Evolutionary conservation across 225 moss, liverwort and hornwort species (phyloP).

Genomic region (Rhytidiadelphus loreus): DNA sequence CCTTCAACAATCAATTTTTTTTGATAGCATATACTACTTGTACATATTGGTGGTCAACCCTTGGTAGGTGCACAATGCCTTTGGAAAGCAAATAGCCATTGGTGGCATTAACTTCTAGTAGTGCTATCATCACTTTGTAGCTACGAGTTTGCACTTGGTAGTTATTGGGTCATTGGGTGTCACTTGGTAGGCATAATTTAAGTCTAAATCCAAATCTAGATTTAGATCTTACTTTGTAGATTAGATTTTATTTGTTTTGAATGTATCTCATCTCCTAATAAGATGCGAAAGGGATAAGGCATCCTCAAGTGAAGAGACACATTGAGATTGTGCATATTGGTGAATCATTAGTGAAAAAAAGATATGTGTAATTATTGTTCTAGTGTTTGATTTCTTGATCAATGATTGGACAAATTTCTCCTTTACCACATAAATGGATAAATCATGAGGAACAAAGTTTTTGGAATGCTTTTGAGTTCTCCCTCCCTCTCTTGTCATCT

Average conservation of each 20-base stretch:
- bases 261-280: neutral
- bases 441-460: neutral
- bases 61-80: neutral
- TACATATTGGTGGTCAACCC: neutral
- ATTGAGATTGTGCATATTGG: neutral
- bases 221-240: neutral
- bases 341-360: too few relatives aligned
- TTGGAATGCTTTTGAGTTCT: neutral
- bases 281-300: neutral
- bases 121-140: neutral
- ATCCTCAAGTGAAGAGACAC: neutral
- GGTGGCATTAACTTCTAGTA: neutral
- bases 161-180: neutral
- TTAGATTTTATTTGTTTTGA: neutral
- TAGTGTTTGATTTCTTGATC: neutral
- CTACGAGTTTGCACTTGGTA: accelerated
- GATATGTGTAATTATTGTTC: too few relatives aligned
- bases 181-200: neutral
- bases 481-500: accelerated
- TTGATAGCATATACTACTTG: neutral
- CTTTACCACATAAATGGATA: neutral
- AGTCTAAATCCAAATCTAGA: neutral
- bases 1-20: neutral
- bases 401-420: neutral
- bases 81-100: neutral